Conservation (phyloP, 148 eudicot genomes). For the Vaccinium darrowii region DNA sequence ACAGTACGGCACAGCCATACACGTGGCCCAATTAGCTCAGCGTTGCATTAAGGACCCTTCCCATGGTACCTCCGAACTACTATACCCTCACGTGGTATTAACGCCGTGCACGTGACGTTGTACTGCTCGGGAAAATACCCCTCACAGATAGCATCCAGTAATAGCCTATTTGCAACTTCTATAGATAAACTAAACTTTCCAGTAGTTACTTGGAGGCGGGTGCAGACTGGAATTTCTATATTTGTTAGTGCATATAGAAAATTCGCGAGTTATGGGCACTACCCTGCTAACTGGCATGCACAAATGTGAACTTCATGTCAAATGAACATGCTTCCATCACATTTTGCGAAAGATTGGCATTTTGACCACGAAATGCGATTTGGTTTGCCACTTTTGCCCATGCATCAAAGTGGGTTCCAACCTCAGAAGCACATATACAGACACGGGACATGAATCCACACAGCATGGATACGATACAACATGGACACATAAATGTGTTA, state of each 20-base stretch:
- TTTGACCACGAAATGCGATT: neutral
- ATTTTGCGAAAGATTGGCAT: neutral
- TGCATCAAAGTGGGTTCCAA: neutral
- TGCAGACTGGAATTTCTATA: neutral
- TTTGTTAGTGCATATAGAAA: neutral
- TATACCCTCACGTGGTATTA: too few relatives aligned
- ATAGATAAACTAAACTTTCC: neutral
- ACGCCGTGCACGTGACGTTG: too few relatives aligned
- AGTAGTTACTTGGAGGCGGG: neutral
- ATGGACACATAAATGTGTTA: too few relatives aligned
- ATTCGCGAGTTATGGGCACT: neutral
- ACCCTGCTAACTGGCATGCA: neutral
- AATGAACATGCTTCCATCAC: neutral
- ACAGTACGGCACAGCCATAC: too few relatives aligned
- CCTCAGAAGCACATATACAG: too few relatives aligned
- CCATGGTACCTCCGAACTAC: too few relatives aligned
- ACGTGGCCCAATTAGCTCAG: too few relatives aligned
- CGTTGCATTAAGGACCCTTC: too few relatives aligned
- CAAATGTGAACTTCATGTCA: neutral
- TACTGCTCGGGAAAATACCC: too few relatives aligned
- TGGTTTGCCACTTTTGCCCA: neutral
- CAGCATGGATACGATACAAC: too few relatives aligned
- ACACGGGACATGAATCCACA: too few relatives aligned
- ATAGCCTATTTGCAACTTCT: neutral
- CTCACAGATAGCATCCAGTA: neutral